Evolutionary conservation across 2,329 filamentous ascomycete species (phyloP), one percentile per base, ranked within the genome.

Genomic region (Colletotrichum spinosum): DNA sequence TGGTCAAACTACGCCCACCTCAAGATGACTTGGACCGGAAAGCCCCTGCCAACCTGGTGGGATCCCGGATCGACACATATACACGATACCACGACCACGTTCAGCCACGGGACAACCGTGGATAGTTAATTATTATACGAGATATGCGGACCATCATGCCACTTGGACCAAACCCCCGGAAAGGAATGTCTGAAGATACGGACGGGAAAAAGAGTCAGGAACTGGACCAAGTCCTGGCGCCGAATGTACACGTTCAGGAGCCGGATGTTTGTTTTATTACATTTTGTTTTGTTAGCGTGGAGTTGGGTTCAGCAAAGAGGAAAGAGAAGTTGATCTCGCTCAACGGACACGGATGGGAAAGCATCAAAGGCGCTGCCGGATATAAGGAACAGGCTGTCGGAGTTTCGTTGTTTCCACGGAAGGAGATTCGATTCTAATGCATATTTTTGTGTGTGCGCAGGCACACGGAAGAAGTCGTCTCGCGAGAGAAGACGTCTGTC

Each of bases 201-300:
- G 12, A 53, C 39, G 39, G 46, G 55, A 49, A 52, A 61, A 55
- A 44, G 46, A 44, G 62, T 10, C 42, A 41, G 37, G 62, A 51
- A 51, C 39, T 55, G 46, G 15, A 39, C 12, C 6, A 33, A 38
- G 8, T n/a, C 8, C 39, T 44, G 46, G 46, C 15, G 48, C 35
- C 25, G 25, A 25, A 12, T 57, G 46, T 48, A 52, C 17, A 53
- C 52, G 25, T 58, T 33, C 6, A 13, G 53, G 65, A 66, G 55
- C 49, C 9, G 49, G 46, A 11, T 11, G 10, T 56, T 42, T 67
- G 34, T 65, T 60, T 70, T 55, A 48, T 37, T 46, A 55, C 39
- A 38, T 10, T 58, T 65, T 45, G 6, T 58, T 59, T 46, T 58
- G 55, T 48, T 48, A 68, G 67, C 67, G 67, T 11, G 67, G 67